A percentile compares a stretch with the other conserved stretches of the same genome.
Evolutionary conservation across 1,284 basidiomycete genomes (phyloP).

Genomic region (Leccinum solheimii): DNA sequence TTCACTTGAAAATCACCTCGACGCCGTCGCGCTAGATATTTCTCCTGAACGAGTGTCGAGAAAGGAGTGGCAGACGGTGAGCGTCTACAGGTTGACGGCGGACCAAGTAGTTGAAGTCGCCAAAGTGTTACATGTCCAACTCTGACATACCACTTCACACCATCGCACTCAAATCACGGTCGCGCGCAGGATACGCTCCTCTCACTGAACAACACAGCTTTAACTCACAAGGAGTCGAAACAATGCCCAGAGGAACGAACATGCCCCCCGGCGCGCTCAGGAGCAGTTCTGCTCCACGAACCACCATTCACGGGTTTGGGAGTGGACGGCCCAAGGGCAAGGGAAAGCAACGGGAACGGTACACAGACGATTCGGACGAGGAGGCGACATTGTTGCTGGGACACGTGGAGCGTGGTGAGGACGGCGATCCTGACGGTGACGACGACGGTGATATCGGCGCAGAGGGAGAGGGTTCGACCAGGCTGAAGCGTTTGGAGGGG

Average conservation of each 20-base stretch:
- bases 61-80: neutral
- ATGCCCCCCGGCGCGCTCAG: constrained; percentile 38
- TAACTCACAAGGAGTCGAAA: constrained; percentile 26
- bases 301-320: constrained; percentile 27
- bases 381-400: constrained; percentile 51
- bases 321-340: constrained; percentile 36
- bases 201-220: constrained; percentile 40
- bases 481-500: constrained; percentile 28
- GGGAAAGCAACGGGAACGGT: constrained; percentile 49
- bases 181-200: constrained; percentile 48
- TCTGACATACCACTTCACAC: constrained; percentile 70
- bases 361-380: constrained; percentile 62
- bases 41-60: neutral
- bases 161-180: constrained; percentile 49
- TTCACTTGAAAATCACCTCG: neutral
- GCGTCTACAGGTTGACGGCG: neutral
- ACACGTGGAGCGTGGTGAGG: constrained; percentile 28
- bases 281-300: constrained; percentile 39
- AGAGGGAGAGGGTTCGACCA: constrained; percentile 29
- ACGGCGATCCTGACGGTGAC: constrained; percentile 28
- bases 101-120: neutral
- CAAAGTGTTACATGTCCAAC: constrained; percentile 29
- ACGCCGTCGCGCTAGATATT: neutral
- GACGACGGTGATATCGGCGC: constrained; percentile 25
- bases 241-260: constrained; percentile 20